These are phyloP conservation scores for Nannochloropsis oceanica DNA, from an alignment of 108 stramenopile species.

Conservation along the genomic window DNA sequence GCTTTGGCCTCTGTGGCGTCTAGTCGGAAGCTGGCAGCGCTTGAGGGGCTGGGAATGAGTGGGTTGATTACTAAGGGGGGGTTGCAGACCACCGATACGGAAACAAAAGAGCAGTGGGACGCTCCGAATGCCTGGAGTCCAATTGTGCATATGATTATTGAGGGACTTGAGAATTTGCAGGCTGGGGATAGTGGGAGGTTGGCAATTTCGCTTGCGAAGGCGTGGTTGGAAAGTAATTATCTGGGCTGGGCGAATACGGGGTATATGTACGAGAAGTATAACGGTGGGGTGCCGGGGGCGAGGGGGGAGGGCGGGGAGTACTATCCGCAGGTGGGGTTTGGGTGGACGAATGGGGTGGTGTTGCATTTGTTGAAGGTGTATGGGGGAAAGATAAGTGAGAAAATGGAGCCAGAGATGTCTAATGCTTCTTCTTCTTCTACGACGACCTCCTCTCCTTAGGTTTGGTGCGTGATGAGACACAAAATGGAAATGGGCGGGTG, in stretches of 20 bases:
- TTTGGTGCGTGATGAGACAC: too few species aligned
- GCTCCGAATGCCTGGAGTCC: slow-evolving; percentile 38
- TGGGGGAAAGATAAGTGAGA: not conserved
- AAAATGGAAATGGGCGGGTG: too few species aligned
- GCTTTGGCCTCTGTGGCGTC: not conserved
- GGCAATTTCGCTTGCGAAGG: slow-evolving; percentile 5
- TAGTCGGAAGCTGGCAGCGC: not conserved
- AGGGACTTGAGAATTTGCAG: slow-evolving; percentile 9
- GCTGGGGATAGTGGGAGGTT: not conserved
- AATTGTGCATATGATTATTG: slow-evolving; percentile 18
- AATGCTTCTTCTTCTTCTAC: too few species aligned
- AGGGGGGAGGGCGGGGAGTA: slow-evolving; percentile 41
- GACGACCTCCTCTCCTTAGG: too few species aligned
- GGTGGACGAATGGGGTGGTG: slow-evolving; percentile 41
- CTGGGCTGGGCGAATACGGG: slow-evolving; percentile 19
- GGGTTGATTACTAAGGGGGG: not conserved
- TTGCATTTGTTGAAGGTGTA: slow-evolving; percentile 12
- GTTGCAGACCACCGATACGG: not conserved
- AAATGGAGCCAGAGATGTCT: too few species aligned
- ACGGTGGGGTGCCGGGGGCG: slow-evolving; percentile 11
- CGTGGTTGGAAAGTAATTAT: slow-evolving; percentile 7
- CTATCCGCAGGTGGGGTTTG: slow-evolving; percentile 35
- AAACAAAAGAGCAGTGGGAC: slow-evolving; percentile 45
- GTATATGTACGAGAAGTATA: slow-evolving; percentile 39
- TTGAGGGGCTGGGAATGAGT: not conserved